These are phyloP conservation scores for Mortierella antarctica DNA, from an alignment of 192 early-diverging fungal genomes.

Conservation along the genomic window DNA sequence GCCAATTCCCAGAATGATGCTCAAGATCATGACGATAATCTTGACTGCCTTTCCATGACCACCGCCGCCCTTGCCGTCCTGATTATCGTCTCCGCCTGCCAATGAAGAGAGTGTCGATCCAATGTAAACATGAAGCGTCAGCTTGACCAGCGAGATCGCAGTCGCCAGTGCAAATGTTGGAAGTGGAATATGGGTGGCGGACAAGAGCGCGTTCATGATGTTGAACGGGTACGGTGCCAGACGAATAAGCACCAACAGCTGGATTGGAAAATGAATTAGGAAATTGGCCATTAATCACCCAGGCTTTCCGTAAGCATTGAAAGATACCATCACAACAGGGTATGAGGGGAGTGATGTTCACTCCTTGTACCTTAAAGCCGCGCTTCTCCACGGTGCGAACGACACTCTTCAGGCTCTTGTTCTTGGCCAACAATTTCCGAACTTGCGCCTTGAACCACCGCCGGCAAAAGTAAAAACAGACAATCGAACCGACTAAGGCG, in stretches of 20 bases:
- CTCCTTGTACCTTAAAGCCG: conserved; percentile 67
- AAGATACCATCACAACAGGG: neutral
- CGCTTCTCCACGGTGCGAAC: conserved; percentile 69
- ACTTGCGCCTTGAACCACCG: conserved; percentile 60
- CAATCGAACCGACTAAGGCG: conserved; percentile 63
- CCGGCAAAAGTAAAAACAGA: conserved; percentile 65
- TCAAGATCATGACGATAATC: conserved; percentile 27
- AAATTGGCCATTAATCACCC: neutral
- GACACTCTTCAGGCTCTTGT: conserved; percentile 61
- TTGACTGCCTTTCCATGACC: conserved; percentile 29
- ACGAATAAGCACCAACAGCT: conserved; percentile 74
- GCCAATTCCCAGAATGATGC: conserved; percentile 53
- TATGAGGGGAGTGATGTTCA: neutral
- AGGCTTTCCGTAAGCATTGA: neutral
- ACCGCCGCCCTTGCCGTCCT: conserved; percentile 15
- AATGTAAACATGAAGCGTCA: conserved; percentile 70
- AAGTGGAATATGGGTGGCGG: conserved; percentile 65
- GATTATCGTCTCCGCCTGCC: conserved; percentile 36
- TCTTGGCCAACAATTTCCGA: conserved; percentile 50
- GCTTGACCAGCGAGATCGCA: conserved; percentile 65
- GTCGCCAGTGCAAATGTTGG: conserved; percentile 59
- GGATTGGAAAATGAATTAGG: neutral
- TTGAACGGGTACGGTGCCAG: conserved; percentile 80
- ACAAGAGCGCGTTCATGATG: conserved; percentile 68
- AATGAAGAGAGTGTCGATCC: conserved; percentile 67